Evolutionary conservation across 1,139 yeast genomes (phyloP), one percentile per base, ranked within the genome.

Genomic region (Candida sp.): DNA sequence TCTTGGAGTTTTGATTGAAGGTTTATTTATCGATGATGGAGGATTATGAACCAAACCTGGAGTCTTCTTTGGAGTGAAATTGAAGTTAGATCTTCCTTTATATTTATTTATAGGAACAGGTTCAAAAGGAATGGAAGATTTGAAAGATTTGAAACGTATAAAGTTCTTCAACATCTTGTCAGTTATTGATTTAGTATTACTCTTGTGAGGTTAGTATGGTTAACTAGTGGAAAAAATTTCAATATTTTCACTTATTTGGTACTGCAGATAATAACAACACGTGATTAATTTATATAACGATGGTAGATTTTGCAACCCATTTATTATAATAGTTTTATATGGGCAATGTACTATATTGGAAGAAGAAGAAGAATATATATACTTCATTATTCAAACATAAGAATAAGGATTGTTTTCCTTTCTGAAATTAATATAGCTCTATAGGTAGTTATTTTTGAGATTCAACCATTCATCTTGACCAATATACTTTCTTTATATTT

Each of bases 1-100:
- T 49, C 75, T 76, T 30, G 96, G 95, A 0, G 96, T 88, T 45
- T 58, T 61, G 43, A 63, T 54, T 8, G 57, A 53, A 25, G 70
- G 64, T 21, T 54, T 48, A 25, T 49, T 38, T 35, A 62, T 54
- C 32, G 69, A 54, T 40, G 68, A 55, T 41, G 76, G 73, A 9
- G 76, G 76, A 44, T 64, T 66, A 51, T 64, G 63, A 23, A 73
- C 65, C 43, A 73, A 58, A 4, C 77, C 77, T 43, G 62, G 64
- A 5, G 68, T 62, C 33, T 63, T 61, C 36, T 56, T 59, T 5
- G 79, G 78, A 53, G 68, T 72, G 57, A 73, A 66, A 55, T 73
- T 73, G 54, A 63, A 73, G 30, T 70, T 65, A 9, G 78, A 73
- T 45, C 73, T 59, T 37, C 57, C 51, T 33, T 61, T 60, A 52